These are phyloP conservation scores for Orychophragmus violaceus DNA, from an alignment of 345 rosid species.

Conservation along the genomic window DNA sequence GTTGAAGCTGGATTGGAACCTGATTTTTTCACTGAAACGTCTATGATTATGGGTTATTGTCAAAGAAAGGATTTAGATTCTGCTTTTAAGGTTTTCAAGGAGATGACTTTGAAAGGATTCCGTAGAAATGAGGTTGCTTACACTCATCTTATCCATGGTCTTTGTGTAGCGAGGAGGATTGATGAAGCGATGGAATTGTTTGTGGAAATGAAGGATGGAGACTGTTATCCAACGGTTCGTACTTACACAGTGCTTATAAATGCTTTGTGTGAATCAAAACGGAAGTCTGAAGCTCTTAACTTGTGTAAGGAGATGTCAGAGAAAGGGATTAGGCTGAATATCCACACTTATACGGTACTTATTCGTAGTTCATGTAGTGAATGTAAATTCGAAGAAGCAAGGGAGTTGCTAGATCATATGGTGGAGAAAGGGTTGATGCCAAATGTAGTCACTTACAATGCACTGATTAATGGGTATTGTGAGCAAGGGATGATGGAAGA, in stretches of 20 bases:
- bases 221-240: constrained; percentile 60
- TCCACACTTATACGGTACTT: constrained; percentile 71
- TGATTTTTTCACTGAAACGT: constrained; percentile 65
- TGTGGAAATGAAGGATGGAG: constrained; percentile 55
- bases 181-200: constrained; percentile 66
- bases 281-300: constrained; percentile 53
- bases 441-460: constrained; percentile 72
- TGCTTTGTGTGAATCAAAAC: constrained; percentile 45
- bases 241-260: constrained; percentile 71
- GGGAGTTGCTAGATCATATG: constrained; percentile 48
- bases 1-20: constrained; percentile 53
- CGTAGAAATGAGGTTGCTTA: constrained; percentile 71
- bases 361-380: constrained; percentile 59
- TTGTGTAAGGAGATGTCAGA: constrained; percentile 55
- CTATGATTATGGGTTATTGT: constrained; percentile 79
- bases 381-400: constrained; percentile 51
- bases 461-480: constrained; percentile 73
- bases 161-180: constrained; percentile 55
- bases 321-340: constrained; percentile 66
- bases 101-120: constrained; percentile 61
- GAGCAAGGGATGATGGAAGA: constrained; percentile 57
- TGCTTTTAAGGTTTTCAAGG: constrained; percentile 48
- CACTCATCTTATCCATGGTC: constrained; percentile 72
- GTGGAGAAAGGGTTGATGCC: constrained; percentile 57
- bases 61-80: constrained; percentile 58